Conservation (phyloP, 495 filamentous ascomycete genomes). For the Oleoguttula mirabilis region DNA sequence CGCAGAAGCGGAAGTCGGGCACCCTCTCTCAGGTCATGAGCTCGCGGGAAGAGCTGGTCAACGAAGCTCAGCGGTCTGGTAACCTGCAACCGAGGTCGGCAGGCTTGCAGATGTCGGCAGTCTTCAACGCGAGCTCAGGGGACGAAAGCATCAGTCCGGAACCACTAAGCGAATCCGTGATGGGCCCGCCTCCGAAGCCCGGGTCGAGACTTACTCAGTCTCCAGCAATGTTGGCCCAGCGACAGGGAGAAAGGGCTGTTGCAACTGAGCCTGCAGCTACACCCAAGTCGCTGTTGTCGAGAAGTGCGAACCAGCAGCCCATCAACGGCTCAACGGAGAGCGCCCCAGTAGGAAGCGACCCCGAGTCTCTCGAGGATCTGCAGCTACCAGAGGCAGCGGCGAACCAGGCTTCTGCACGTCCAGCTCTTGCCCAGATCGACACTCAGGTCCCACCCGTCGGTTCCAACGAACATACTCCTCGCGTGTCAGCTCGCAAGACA, state of each 20-base stretch:
- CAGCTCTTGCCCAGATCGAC: slow-evolving; percentile 15
- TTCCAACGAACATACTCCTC: slow-evolving; percentile 24
- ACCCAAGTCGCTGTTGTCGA: slow-evolving; percentile 29
- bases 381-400: slow-evolving; percentile 29
- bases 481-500: slow-evolving; percentile 25
- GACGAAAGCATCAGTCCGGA: slow-evolving; percentile 62
- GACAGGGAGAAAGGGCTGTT: slow-evolving; percentile 5
- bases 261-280: slow-evolving; percentile 20
- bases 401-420: slow-evolving; percentile 7
- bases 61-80: slow-evolving; percentile 22
- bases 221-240: slow-evolving; percentile 34
- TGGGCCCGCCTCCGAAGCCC: slow-evolving; percentile 55
- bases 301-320: slow-evolving; percentile 8
- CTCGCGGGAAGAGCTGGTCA: slow-evolving; percentile 25
- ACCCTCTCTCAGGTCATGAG: slow-evolving; percentile 5
- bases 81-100: slow-evolving; percentile 6
- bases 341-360: background rate
- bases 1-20: slow-evolving; percentile 51
- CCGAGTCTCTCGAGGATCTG: slow-evolving; percentile 25
- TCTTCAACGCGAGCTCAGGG: slow-evolving; percentile 47
- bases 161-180: slow-evolving; percentile 53
- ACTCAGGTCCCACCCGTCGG: slow-evolving; percentile 9
- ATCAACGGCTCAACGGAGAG: slow-evolving; percentile 4
- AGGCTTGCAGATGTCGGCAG: slow-evolving; percentile 11
- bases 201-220: slow-evolving; percentile 37